Base-by-base conservation (phyloP, 306 rosid species). In the Lotus japonicus region DNA sequence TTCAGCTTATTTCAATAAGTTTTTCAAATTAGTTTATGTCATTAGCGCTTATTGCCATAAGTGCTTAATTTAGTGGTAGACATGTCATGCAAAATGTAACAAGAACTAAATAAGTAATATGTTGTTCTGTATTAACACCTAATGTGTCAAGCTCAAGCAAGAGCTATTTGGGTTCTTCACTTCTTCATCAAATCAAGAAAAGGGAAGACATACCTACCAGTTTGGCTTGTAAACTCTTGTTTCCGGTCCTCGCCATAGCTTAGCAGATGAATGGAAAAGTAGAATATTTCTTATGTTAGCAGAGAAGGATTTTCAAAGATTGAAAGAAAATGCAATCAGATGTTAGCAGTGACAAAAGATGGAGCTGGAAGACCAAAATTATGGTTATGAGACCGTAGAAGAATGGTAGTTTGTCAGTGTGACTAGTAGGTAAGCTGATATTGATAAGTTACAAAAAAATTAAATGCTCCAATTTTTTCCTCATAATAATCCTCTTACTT, bases 131-230 rank as follows among this genome's bases (percentile, higher is more conserved):
- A 4, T 18, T 59, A 38, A 58, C 5, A 5, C 33, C 35, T 51
- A 51, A 57, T 13, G 55, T 33, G 49, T 35, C 18, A 33, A 64
- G 33, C 21, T 35, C 18, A 33, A 64, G 33, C 21, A 55, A 1
- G 54, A 53, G 48, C 38, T 31, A 53, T 16, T 42, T 53, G 36
- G 36, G 7, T 1, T 21, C 36, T 31, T 31, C 0, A 31, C 5
- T 1, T 21, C 36, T 31, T 31, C 0, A 31, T 31, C 9, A 63
- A 57, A 33, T 23, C 35, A 64, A 64, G 5, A 64, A 21, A 48
- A 79, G 61, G 90, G 75, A 77, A 74, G 86, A 84, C 96, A 81
- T 90, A 90, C 97, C 95, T 77, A 90, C 97, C 97, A 90, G 82
- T 85, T 90, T 90, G 85, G 97, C 92, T 83, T 90, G 97, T 75